phyloP scores from a whole-genome alignment of 2,329 filamentous ascomycete species.

The Immersiporthe knoxdaviesiana region DNA sequence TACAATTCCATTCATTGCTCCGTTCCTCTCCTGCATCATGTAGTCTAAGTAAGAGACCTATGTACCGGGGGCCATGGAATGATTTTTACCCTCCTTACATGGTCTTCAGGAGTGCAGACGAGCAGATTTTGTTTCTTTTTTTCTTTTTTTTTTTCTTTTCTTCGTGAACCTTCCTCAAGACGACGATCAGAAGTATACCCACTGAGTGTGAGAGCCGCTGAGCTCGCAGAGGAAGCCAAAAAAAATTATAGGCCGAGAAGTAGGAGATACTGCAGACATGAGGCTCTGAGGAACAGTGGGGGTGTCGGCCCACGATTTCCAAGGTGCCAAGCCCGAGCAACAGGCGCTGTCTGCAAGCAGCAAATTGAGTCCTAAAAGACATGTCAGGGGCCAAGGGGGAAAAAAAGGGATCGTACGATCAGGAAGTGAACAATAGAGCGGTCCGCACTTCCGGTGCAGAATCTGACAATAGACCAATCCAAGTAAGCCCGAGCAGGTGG shows the following conservation, averaged over 20 bases:
- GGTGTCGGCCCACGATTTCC: not conserved
- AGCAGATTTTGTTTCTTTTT: not conserved
- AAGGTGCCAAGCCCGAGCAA: not conserved
- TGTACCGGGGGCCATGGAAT: not conserved
- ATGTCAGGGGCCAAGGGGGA: no score
- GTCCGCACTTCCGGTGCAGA: not conserved
- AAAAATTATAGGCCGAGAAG: not conserved
- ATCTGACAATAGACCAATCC: not conserved
- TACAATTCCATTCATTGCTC: slow-evolving; percentile 3
- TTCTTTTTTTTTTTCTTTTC: not conserved
- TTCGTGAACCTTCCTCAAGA: not conserved
- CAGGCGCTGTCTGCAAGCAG: not conserved
- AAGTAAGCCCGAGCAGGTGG: not conserved
- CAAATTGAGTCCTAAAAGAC: not conserved
- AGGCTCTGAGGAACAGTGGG: not conserved
- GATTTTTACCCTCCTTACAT: no score
- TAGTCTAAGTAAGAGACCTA: not conserved
- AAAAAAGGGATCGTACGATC: not conserved
- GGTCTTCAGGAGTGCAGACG: not conserved
- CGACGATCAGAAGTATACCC: not conserved
- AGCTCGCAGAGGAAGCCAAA: not conserved
- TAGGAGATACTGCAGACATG: not conserved
- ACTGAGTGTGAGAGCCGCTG: not conserved
- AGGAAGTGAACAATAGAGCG: not conserved
- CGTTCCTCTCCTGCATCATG: not conserved